Base-by-base conservation (phyloP, 768 basidiomycete genomes). In the Mrakia frigida region DNA sequence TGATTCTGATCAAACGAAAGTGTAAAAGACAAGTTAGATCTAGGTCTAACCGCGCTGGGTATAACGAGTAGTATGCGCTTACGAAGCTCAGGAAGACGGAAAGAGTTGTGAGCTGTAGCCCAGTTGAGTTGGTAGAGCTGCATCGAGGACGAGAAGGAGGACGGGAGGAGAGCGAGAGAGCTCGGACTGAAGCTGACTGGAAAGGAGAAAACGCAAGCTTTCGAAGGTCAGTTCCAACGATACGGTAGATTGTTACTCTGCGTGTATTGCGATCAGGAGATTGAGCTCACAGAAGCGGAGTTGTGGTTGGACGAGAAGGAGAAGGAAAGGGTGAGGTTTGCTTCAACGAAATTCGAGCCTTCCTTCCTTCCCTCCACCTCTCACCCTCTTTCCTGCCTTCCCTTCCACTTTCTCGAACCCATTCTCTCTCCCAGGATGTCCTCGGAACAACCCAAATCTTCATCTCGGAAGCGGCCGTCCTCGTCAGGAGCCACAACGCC, bases 111-210 rank as follows among this genome's bases (percentile, higher is more conserved):
- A n/a, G 74, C 53, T 11, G 74, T 75, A 23, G 46, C 74, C 74
- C 74, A 75, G 10, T 68, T 75, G 52, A 75, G 52, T 50, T 75
- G 68, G 74, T 60, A 75, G 41, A 75, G 53, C 28, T 65, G 65
- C 65, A 68, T 68, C 6, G 37, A 1, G 25, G 46, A 50, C 28
- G 37, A 33, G 31, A 16, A 65, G 37, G 63, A 65, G 31, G 16
- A 16, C n/a, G 63, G 37, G 33, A 7, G 61, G 31, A 35, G 31
- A 14, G 60, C 5, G 33, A 35, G 31, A 14, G 60, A 25, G 33
- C 35, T 39, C 39, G 39, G 65, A 25, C 13, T 35, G 18, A 25
- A 28, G 21, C 23, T 39, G 21, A 37, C 31, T 33, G 56, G 6
- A 0, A 9, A 18, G 3, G 16, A 50, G 13, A 21, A 21, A 2